Evolutionary conservation across 495 filamentous ascomycete genomes (phyloP).

Genomic region (Pseudomonodictys pantanalensis): DNA sequence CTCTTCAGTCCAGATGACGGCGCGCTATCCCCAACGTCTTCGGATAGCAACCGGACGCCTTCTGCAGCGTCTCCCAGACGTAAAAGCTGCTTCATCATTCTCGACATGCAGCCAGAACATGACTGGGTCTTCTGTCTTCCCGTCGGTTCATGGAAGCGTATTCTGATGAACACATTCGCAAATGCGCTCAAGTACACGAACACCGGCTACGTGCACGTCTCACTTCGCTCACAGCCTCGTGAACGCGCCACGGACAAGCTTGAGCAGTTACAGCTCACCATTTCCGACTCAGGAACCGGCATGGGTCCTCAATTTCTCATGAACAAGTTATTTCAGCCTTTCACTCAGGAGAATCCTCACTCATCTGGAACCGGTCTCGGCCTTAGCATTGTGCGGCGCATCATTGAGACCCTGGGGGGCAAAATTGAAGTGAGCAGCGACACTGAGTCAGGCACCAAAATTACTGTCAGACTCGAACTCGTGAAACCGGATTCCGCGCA

Average conservation of each 20-base stretch:
- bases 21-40: neutral
- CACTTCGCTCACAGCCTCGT: constrained; percentile 13
- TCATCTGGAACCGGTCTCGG: constrained; percentile 40
- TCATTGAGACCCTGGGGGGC: constrained; percentile 34
- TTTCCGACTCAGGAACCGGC: constrained; percentile 38
- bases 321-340: constrained; percentile 34
- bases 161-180: constrained; percentile 39
- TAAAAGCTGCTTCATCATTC: constrained; percentile 22
- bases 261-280: constrained; percentile 14
- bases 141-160: constrained; percentile 26
- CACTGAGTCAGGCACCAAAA: constrained; percentile 27
- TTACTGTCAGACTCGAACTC: constrained; percentile 26
- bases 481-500: neutral
- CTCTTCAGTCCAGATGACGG: neutral
- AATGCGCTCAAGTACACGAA: constrained; percentile 43
- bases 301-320: constrained; percentile 35
- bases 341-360: constrained; percentile 38
- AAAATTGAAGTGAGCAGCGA: constrained; percentile 31
- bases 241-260: neutral
- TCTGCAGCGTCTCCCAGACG: neutral
- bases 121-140: constrained; percentile 25
- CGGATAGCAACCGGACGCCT: neutral
- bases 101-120: constrained; percentile 22
- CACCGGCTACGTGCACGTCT: constrained; percentile 32
- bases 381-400: constrained; percentile 36